Evolutionary conservation across 768 basidiomycete species (phyloP).

Genomic region (Kwoniella sp.): DNA sequence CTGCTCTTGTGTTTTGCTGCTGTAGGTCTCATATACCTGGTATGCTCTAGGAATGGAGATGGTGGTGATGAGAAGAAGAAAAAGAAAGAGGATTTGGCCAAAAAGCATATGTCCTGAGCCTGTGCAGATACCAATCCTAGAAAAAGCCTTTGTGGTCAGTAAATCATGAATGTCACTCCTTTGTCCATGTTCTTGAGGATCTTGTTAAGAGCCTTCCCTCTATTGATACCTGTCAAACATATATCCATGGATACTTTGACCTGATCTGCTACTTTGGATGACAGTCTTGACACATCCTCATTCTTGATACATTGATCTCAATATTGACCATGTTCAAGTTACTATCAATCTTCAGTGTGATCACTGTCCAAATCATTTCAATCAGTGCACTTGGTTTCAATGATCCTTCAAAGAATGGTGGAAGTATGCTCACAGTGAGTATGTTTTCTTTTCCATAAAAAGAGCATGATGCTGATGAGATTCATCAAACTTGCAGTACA

Average conservation of each 20-base stretch:
- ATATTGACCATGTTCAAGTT: no score
- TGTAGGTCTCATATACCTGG: conserved; percentile 44
- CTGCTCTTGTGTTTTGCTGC: conserved; percentile 46
- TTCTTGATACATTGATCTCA: no score
- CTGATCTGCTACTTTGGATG: no score
- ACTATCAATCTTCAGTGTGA: no score
- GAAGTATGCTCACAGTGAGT: conserved; percentile 29
- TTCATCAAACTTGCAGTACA: conserved; percentile 15
- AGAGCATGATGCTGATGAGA: no score
- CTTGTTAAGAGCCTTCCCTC: no score
- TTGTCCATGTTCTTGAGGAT: no score
- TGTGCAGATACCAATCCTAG: background rate
- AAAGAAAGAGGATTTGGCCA: conserved; percentile 16
- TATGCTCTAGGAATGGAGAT: conserved; percentile 25
- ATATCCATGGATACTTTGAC: no score
- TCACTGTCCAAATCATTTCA: background rate
- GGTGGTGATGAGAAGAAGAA: conserved; percentile 25
- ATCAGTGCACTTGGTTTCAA: conserved; percentile 3
- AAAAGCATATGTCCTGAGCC: conserved; percentile 20
- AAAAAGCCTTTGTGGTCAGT: background rate
- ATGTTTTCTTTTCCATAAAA: background rate
- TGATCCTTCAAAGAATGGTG: conserved; percentile 13
- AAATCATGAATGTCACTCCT: no score
- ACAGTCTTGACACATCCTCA: no score
- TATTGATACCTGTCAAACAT: no score